Evolutionary conservation across 2,329 filamentous ascomycete species (phyloP), one percentile per base, ranked within the genome.

Genomic region (Claviceps quebecensis): DNA sequence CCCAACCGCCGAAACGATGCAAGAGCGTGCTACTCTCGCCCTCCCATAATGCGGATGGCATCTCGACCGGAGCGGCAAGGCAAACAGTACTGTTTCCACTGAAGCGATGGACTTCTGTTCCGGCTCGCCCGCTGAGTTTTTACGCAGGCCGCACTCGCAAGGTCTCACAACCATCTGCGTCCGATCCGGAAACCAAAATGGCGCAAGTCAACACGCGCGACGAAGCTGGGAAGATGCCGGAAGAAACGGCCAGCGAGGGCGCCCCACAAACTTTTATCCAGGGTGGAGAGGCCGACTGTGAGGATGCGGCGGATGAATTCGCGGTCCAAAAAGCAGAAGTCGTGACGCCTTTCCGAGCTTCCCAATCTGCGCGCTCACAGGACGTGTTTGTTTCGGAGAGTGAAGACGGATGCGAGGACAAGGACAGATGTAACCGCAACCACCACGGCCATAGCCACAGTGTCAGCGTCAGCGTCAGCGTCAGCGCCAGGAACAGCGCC

Each of bases 291-390:
- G 53, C 56, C n/a, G 41, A 54, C 5, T 53, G 52, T 19, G 47
- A 41, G 45, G 53, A 74, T 54, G 65, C 77, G 57, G 65, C 77
- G 57, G 64, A 73, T 58, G 57, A 76, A 61, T 55, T 56, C 22
- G 58, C 69, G 62, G 68, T 78, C 61, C 76, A 86, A 72, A 72
- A 78, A 57, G 74, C 76, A 2, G 69, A 79, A 57, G 77, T 81
- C 34, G 56, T 81, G 51, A 80, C 74, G 0, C 78, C 77, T 0
- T 72, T 76, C 3, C 69, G 77, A 38, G 69, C 81, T 8, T 81
- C 77, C 3, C 71, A 79, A 26, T 70, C 70, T 34, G 75, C 75
- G 37, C 71, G 72, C 56, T 70, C 69, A 36, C 77, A 75, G 0
- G 73, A 74, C 2, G 65, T 73, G 2, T 63, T 66, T 2, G 75